Percentiles rank a stretch among this genome's conserved stretches.
phyloP scores from a whole-genome alignment of 202 grass and related monocot species.

The Digitaria exilis region DNA sequence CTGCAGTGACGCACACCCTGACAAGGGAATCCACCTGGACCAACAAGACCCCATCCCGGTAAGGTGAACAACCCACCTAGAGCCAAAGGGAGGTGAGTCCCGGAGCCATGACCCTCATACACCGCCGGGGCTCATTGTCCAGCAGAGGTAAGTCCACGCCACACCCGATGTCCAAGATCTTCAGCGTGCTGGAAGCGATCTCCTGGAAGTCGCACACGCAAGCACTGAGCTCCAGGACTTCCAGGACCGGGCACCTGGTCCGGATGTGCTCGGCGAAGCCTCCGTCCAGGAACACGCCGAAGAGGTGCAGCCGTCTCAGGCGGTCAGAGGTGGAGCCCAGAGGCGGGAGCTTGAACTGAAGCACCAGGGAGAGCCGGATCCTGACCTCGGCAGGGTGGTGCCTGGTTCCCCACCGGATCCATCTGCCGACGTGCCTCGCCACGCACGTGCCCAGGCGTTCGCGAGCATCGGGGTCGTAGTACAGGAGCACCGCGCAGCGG shows the following conservation, averaged over 20 bases:
- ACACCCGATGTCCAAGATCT: background rate
- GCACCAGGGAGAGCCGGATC: fast-evolving
- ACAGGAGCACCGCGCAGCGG: background rate
- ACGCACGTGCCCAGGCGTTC: too few species aligned
- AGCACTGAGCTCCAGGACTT: background rate
- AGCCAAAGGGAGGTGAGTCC: too few species aligned
- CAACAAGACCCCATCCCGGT: too few species aligned
- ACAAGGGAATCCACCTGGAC: too few species aligned
- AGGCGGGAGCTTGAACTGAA: background rate
- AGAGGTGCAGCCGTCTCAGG: background rate
- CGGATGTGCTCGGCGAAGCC: background rate
- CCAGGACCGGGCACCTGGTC: background rate
- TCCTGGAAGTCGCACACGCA: background rate
- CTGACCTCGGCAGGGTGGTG: background rate
- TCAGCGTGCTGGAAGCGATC: too few species aligned
- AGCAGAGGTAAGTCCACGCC: too few species aligned
- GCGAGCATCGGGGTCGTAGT: background rate
- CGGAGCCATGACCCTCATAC: too few species aligned
- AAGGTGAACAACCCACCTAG: too few species aligned
- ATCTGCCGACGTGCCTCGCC: background rate
- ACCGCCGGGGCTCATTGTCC: too few species aligned
- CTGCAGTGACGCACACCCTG: too few species aligned
- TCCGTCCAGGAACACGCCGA: background rate
- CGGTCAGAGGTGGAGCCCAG: background rate
- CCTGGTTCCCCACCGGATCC: background rate